Conservation (phyloP, 2,329 filamentous ascomycete species). For the Cladophialophora carrionii region DNA sequence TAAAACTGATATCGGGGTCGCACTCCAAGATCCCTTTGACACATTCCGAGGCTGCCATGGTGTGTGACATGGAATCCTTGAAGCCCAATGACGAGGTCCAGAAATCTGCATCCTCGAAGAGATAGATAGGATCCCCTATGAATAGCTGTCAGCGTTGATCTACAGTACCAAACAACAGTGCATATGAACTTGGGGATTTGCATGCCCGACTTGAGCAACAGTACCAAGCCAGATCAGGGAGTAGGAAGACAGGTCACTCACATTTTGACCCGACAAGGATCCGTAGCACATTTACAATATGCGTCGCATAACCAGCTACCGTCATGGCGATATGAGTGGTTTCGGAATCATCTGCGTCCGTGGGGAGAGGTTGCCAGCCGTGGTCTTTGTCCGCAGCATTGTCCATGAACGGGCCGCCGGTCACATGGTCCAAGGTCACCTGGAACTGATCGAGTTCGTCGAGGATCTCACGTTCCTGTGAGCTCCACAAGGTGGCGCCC, state of each 20-base stretch:
- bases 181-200: background rate
- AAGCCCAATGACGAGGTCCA: slow-evolving; percentile 56
- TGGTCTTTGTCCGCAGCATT: slow-evolving; percentile 23
- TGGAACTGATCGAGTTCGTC: slow-evolving; percentile 48
- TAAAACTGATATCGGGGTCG: slow-evolving; percentile 57
- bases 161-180: background rate
- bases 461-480: slow-evolving; percentile 44
- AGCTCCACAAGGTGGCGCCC: slow-evolving; percentile 42
- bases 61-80: slow-evolving; percentile 52
- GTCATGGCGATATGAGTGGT: slow-evolving; percentile 45
- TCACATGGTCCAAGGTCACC: slow-evolving; percentile 45
- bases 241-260: background rate
- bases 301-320: slow-evolving; percentile 54
- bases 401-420: slow-evolving; percentile 5
- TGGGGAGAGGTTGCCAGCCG: slow-evolving; percentile 16
- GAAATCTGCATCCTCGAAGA: slow-evolving; percentile 55
- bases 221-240: background rate
- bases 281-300: slow-evolving; percentile 55
- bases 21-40: slow-evolving; percentile 52
- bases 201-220: background rate
- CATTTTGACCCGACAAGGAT: slow-evolving; percentile 56
- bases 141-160: background rate
- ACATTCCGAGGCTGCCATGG: slow-evolving; percentile 53
- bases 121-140: slow-evolving; percentile 51
- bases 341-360: slow-evolving; percentile 35